Base-by-base conservation (phyloP, 345 rosid species). In the Geranium brycei region DNA sequence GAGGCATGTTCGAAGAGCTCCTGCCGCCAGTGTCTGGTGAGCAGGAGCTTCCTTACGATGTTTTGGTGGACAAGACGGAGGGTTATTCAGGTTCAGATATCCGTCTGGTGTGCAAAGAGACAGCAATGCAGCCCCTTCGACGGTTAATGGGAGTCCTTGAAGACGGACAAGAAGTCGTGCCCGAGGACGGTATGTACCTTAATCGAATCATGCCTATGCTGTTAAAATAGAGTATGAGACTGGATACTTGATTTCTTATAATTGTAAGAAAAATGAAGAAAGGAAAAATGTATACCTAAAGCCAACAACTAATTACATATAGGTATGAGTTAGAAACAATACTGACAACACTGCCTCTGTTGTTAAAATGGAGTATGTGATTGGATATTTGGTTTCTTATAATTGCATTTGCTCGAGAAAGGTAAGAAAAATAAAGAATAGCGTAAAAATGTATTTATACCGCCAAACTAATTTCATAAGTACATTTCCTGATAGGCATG, bases 41-140 rank as follows among this genome's bases (percentile, higher is more conserved):
- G 56, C 84, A 80, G 61, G 72, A 72, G 67, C 87, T 90, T 60
- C 97, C 99, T 51, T 87, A 79, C 61, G 91, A 90, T 72, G 53
- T 81, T 31, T 69, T 93, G 66, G 91, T 87, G 23, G 91, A 88
- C 72, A 88, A 71, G 66, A 81, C 91, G 1, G 88, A 81, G 68
- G 95, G 99, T 51, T 93, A 68, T 72, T 93, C 99, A 1, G 99
- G 96, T 76, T 93, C 99, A 1, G 99, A 93, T 81, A 83, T 88
- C 67, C 74, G 97, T 57, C 76, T 93, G 66, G 77, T 93, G 62
- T 90, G 96, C 69, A 93, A 93, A 80, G 97, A 93, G 81, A 84
- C 91, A 35, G 95, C 97, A 0, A 93, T 93, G 97, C 99, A 88
- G 76, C 99, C 97, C 18, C 59, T 90, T 67, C 77, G 97, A 70